Percentiles rank a stretch among this genome's conserved stretches.
Evolutionary conservation across 139 green algal genomes (phyloP).

Genomic region (Trebouxia sp.): DNA sequence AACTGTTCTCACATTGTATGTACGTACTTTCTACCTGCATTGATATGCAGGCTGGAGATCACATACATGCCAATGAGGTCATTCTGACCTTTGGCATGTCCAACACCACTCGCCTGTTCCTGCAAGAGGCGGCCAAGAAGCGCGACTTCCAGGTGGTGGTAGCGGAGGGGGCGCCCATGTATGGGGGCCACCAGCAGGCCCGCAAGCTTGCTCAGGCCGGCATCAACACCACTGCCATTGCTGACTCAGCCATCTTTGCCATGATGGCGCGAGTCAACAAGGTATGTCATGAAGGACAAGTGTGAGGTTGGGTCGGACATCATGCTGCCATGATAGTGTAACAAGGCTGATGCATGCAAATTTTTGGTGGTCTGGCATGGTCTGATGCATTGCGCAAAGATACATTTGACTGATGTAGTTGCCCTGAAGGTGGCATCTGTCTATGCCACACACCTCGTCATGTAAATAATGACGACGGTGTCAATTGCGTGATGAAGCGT

Average conservation of each 20-base stretch:
- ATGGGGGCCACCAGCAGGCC: conserved; percentile 88
- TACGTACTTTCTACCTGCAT: too few relatives aligned
- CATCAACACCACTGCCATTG: conserved; percentile 86
- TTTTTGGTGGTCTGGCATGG: too few relatives aligned
- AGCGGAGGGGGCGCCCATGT: conserved; percentile 85
- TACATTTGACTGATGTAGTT: neutral
- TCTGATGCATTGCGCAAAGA: neutral
- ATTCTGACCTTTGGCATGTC: conserved; percentile 85
- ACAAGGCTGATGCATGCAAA: too few relatives aligned
- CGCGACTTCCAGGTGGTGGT: conserved; percentile 94
- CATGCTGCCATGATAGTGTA: too few relatives aligned
- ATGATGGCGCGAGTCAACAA: conserved; percentile 97
- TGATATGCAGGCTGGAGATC: conserved; percentile 79
- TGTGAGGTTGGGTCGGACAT: too few relatives aligned
- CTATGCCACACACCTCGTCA: too few relatives aligned
- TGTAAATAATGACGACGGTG: too few relatives aligned
- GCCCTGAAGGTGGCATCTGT: neutral
- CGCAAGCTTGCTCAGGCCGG: conserved; percentile 71
- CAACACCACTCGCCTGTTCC: conserved; percentile 78
- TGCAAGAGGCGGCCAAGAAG: conserved; percentile 88
- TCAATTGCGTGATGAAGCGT: too few relatives aligned
- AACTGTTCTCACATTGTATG: too few relatives aligned
- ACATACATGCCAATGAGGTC: conserved; percentile 93
- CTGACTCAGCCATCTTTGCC: conserved; percentile 92
- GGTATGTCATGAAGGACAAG: too few relatives aligned